These are phyloP conservation scores for Daldinia loculata DNA, from an alignment of 495 filamentous ascomycete species.

Conservation along the genomic window DNA sequence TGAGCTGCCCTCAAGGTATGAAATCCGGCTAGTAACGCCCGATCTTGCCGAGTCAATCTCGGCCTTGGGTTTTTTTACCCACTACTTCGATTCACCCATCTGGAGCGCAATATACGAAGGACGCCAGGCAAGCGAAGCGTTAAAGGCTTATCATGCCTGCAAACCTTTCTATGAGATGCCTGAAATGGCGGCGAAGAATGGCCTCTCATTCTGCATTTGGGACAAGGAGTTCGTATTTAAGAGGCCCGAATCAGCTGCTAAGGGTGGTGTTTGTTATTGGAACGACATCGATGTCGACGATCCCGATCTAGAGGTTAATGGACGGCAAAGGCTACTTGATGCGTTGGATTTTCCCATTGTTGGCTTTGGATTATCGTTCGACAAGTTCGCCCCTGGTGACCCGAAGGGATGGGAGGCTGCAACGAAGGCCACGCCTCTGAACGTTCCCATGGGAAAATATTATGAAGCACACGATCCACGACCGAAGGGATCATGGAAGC, in stretches of 20 bases:
- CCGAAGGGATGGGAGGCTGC: slow-evolving; percentile 26
- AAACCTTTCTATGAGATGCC: slow-evolving; percentile 35
- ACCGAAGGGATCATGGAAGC: slow-evolving; percentile 30
- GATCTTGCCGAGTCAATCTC: slow-evolving; percentile 24
- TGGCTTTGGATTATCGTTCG: slow-evolving; percentile 32
- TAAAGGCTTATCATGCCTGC: slow-evolving; percentile 22
- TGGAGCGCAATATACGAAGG: slow-evolving; percentile 37
- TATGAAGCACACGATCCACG: slow-evolving; percentile 31
- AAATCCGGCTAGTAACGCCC: slow-evolving; percentile 29
- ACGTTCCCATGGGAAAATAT: slow-evolving; percentile 19
- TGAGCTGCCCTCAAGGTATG: slow-evolving; percentile 33
- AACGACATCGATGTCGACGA: slow-evolving; percentile 42
- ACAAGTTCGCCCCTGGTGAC: slow-evolving; percentile 29
- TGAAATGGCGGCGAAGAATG: slow-evolving; percentile 44
- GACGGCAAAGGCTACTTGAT: slow-evolving; percentile 22
- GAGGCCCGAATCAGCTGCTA: slow-evolving; percentile 48
- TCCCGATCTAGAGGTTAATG: slow-evolving; percentile 25
- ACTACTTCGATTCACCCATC: slow-evolving; percentile 28
- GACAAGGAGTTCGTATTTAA: slow-evolving; percentile 58
- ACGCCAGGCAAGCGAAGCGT: slow-evolving; percentile 19
- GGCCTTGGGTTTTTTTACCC: slow-evolving; percentile 30
- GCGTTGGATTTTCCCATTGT: slow-evolving; percentile 40
- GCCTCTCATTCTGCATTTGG: slow-evolving; percentile 56
- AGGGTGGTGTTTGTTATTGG: slow-evolving; percentile 55
- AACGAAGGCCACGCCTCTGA: slow-evolving; percentile 18